Evolutionary conservation across 2,329 filamentous ascomycete species (phyloP), one percentile per base, ranked within the genome.

Genomic region (Hypoxylon sp.): DNA sequence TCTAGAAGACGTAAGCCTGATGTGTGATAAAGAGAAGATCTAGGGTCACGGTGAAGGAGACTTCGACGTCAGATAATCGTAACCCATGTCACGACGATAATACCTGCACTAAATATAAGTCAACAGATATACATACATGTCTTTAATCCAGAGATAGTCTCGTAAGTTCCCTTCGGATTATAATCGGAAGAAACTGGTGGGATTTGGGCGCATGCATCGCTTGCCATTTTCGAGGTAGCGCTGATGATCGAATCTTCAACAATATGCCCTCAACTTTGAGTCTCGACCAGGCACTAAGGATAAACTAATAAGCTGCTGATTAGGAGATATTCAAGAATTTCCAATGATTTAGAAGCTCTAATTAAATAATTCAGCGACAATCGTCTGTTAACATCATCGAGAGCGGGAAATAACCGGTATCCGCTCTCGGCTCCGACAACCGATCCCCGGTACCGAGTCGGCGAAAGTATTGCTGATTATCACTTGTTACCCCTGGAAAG

Each of bases 101-200:
- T 6, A 19, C 14, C n/a, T 19, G 31, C 14, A 46, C 26, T 11
- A 31, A 44, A 14, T 1, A 0, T 22, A 29, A 26, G 26, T 17
- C 47, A 3, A 17, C 29, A 31, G 19, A 17, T 29, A 5, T 6
- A 70, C 79, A 59, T 68, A 83, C 82, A 85, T 3, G 81, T 83
- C 44, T 81, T 82, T 5, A 84, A 62, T 2, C 79, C 81, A 2
- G 73, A 81, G 31, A 84, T 72, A 0, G 72, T 79, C 51, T 81
- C 78, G 52, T 81, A 84, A 14, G 72, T 76, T 13, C 84, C 83
- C 66, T 81, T 80, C 26, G 79, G 77, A 2, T 68, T 75, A 67
- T 85, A 85, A 6, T 79, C 79, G 52, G 77, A 76, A 13, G 78
- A 71, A 31, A 82, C 76, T 14, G 83, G 81, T 0, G 81, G 78